Conservation (phyloP, 495 filamentous ascomycete genomes). For the Neurospora discreta region DNA sequence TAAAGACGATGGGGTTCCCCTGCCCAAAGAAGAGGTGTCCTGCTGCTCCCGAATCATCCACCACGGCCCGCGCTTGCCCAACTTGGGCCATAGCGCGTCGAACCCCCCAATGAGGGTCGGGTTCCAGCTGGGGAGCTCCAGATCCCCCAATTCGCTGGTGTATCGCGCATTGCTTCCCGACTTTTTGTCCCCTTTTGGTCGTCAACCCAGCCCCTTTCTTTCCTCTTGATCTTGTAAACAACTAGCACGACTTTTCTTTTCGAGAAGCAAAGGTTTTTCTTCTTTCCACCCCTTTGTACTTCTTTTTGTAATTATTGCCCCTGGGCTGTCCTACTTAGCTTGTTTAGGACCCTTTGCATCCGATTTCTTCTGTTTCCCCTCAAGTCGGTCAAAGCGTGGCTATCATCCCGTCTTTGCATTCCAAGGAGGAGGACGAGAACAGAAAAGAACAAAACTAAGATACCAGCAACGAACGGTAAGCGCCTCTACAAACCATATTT, state of each 20-base stretch:
- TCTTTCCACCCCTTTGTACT: neutral
- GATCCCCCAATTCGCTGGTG: neutral
- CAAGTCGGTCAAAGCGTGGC: neutral
- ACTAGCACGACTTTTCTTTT: neutral
- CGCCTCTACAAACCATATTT: neutral
- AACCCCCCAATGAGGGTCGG: neutral
- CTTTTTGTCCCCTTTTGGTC: neutral
- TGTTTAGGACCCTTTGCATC: neutral
- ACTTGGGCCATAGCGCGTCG: neutral
- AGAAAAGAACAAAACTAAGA: neutral
- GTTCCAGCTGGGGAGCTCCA: neutral
- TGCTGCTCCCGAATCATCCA: neutral
- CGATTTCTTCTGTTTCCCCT: neutral
- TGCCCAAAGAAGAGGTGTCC: neutral
- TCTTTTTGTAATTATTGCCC: neutral
- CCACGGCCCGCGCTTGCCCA: neutral
- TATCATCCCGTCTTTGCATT: neutral
- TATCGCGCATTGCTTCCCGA: neutral
- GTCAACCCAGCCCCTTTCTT: neutral
- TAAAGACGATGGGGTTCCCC: neutral
- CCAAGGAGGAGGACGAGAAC: neutral
- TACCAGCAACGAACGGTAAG: neutral
- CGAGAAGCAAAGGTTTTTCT: neutral
- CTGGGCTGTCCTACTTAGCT: neutral
- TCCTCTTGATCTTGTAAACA: neutral